These are phyloP conservation scores for Cucurbita argyrosperma DNA, from an alignment of 306 rosid species.

Conservation along the genomic window DNA sequence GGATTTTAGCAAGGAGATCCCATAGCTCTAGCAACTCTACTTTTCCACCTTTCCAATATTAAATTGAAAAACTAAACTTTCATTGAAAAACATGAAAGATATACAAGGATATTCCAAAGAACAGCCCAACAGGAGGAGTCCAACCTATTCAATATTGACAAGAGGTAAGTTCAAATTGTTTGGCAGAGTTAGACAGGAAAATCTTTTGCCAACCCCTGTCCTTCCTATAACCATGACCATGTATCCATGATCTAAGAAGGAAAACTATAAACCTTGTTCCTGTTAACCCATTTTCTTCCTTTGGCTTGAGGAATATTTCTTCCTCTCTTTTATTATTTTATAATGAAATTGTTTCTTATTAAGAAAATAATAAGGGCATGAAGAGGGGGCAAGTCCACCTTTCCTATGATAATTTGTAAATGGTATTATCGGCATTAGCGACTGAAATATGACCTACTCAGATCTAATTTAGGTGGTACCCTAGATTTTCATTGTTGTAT, in stretches of 20 bases:
- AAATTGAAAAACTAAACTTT: neutral
- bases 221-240: neutral
- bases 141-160: neutral
- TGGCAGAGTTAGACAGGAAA: neutral
- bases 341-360: neutral
- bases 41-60: neutral
- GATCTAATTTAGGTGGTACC: neutral
- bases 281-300: neutral
- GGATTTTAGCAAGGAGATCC: neutral
- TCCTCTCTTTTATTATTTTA: neutral
- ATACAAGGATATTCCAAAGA: neutral
- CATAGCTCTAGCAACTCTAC: neutral
- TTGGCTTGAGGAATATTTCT: neutral
- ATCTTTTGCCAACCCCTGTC: neutral
- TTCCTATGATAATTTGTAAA: neutral
- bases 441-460: neutral
- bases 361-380: neutral
- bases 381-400: neutral
- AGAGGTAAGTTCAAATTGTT: neutral
- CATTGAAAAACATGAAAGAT: neutral
- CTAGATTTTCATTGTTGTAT: neutral
- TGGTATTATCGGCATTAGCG: neutral
- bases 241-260: neutral
- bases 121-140: neutral
- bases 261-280: neutral